A percentile compares a stretch with the other conserved stretches of the same genome.
phyloP scores from a whole-genome alignment of 1,284 basidiomycete species.

The Albatrellus sp. region DNA sequence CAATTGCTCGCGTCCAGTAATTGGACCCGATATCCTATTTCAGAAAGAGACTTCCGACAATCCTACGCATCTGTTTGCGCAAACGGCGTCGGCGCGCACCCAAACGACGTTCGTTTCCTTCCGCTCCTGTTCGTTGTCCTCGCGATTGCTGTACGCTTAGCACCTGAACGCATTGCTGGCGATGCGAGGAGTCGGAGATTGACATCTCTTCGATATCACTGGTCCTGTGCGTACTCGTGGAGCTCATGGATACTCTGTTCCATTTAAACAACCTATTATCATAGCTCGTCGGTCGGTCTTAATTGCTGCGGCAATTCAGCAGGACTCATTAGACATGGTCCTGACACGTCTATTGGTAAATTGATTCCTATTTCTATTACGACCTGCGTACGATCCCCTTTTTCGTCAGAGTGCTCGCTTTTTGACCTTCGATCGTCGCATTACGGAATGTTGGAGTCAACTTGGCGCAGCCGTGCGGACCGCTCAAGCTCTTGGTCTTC shows the following conservation, averaged over 20 bases:
- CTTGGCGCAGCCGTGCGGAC: constrained; percentile 87
- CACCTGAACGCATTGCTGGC: constrained; percentile 75
- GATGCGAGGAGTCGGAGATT: constrained; percentile 64
- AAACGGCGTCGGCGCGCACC: constrained; percentile 64
- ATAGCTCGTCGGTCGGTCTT: constrained; percentile 75
- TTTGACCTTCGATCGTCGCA: constrained; percentile 77
- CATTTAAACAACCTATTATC: constrained; percentile 1
- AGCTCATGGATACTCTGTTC: neutral
- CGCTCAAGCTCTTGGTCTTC: constrained; percentile 87
- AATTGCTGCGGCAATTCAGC: constrained; percentile 83
- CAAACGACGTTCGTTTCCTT: constrained; percentile 78
- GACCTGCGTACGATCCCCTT: constrained; percentile 7
- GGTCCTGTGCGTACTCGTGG: constrained; percentile 64
- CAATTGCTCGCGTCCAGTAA: constrained; percentile 41
- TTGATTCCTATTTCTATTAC: constrained; percentile 4
- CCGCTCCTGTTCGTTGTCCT: constrained; percentile 88
- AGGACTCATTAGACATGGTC: constrained; percentile 84
- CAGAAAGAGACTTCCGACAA: constrained; percentile 73
- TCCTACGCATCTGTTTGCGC: constrained; percentile 74
- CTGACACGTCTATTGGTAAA: constrained; percentile 74
- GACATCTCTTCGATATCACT: constrained; percentile 81
- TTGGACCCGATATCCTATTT: constrained; percentile 89
- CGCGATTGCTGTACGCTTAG: constrained; percentile 79
- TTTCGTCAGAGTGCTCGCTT: constrained; percentile 71
- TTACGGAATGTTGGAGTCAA: constrained; percentile 93